phyloP scores from a whole-genome alignment of 1,284 basidiomycete genomes.

The Peniophora sp. region DNA sequence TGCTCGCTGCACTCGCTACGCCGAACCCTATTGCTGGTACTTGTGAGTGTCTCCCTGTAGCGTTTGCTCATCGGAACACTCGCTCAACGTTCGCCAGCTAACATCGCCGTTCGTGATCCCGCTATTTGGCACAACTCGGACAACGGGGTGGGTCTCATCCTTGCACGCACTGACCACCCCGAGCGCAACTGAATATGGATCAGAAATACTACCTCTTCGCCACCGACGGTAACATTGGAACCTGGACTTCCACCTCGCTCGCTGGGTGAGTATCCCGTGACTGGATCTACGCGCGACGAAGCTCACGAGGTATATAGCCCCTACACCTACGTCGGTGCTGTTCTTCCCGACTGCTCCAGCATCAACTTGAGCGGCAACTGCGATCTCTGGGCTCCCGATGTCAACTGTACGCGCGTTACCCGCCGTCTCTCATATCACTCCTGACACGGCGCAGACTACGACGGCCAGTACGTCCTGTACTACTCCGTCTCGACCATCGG shows the following conservation, averaged over 20 bases:
- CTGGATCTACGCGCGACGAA: background rate
- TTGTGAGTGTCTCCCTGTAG: background rate
- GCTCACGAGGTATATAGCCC: constrained; percentile 5
- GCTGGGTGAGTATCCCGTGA: constrained; percentile 11
- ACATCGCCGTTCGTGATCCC: background rate
- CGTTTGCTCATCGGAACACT: background rate
- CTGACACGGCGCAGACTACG: constrained; percentile 2
- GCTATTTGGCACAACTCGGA: background rate
- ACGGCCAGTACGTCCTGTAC: constrained; percentile 19
- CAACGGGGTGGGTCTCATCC: background rate
- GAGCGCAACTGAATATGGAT: background rate
- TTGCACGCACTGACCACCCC: background rate
- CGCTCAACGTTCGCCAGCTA: background rate
- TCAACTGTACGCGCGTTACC: constrained; percentile 5
- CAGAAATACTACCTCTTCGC: constrained; percentile 15
- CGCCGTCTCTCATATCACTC: too few species aligned
- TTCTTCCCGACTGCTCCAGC: constrained; percentile 10
- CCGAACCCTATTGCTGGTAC: background rate
- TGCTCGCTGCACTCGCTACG: background rate
- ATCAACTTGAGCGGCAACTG: constrained; percentile 12
- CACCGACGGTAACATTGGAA: constrained; percentile 12
- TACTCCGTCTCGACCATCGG: constrained; percentile 26
- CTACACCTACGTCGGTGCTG: constrained; percentile 13
- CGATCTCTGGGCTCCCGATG: constrained; percentile 17
- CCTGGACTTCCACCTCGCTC: constrained; percentile 12